Evolutionary conservation across 2,329 filamentous ascomycete species (phyloP).

Genomic region (Penicillium sp.): DNA sequence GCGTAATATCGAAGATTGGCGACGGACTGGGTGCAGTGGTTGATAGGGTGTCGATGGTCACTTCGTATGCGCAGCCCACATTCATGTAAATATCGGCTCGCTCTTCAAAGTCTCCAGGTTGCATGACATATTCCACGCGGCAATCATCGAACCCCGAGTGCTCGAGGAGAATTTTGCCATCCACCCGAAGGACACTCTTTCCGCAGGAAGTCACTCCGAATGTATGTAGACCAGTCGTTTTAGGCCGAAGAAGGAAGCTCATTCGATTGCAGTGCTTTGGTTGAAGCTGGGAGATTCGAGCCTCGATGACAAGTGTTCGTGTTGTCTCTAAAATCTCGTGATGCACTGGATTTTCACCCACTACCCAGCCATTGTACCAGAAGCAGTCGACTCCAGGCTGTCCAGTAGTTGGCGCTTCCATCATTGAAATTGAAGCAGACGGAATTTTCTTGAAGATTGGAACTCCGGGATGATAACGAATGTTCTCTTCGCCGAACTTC

Average conservation of each 20-base stretch:
- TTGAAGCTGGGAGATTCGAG: not conserved
- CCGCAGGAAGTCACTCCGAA: conserved; percentile 4
- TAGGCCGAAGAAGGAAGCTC: not conserved
- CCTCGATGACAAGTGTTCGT: not conserved
- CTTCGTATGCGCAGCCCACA: not conserved
- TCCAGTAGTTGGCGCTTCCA: not conserved
- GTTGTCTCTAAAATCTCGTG: conserved; percentile 2
- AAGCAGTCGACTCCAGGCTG: conserved; percentile 2
- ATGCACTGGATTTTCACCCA: not conserved
- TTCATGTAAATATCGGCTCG: not conserved
- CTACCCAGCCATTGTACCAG: conserved; percentile 2
- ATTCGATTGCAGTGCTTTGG: not conserved
- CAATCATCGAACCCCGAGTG: not conserved
- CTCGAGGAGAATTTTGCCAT: not conserved
- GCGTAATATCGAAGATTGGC: conserved; percentile 1
- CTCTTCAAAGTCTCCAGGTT: conserved; percentile 2
- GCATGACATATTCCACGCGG: conserved; percentile 6
- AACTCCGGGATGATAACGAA: not conserved
- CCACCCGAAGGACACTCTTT: not conserved
- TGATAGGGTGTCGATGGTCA: not conserved
- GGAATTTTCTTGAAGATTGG: conserved; percentile 5
- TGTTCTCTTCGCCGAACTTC: not conserved
- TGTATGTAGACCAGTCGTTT: not conserved
- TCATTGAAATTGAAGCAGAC: not conserved
- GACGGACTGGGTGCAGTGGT: conserved; percentile 1